phyloP scores from a whole-genome alignment of 768 basidiomycete genomes.

The Galerina marginata region DNA sequence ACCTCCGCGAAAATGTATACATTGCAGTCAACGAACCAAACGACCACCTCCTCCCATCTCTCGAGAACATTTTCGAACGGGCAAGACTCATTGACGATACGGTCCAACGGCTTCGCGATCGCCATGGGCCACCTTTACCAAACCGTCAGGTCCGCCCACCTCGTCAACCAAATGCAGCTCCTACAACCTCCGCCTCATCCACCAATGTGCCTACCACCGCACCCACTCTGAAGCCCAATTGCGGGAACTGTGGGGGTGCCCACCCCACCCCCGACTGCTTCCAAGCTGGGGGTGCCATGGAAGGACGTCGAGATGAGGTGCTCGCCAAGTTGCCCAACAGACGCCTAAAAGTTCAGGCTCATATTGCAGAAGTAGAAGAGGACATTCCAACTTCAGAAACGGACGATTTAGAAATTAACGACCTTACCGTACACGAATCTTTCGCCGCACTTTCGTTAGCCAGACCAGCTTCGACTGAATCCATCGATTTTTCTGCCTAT shows the following conservation, averaged over 20 bases:
- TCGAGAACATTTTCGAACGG: background rate
- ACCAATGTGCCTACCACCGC: background rate
- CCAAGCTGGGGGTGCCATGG: conserved; percentile 18
- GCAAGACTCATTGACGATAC: background rate
- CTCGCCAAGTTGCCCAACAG: background rate
- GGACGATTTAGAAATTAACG: no score
- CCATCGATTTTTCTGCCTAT: no score
- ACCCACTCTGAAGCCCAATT: background rate
- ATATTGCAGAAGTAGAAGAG: no score
- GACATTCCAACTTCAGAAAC: no score
- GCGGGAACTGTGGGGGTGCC: conserved; percentile 7
- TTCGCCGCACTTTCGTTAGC: no score
- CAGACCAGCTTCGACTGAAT: no score
- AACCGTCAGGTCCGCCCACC: background rate
- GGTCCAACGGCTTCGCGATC: background rate
- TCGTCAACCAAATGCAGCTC: background rate
- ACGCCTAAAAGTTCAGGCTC: no score
- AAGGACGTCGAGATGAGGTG: conserved; percentile 11
- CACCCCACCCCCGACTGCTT: conserved; percentile 9
- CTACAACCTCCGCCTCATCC: background rate
- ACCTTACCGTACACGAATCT: no score
- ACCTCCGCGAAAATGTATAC: background rate
- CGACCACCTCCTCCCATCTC: background rate
- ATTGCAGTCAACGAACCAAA: background rate
- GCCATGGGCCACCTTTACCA: background rate